Conservation (phyloP, 768 basidiomycete species). For the Termitomyces sp. region DNA sequence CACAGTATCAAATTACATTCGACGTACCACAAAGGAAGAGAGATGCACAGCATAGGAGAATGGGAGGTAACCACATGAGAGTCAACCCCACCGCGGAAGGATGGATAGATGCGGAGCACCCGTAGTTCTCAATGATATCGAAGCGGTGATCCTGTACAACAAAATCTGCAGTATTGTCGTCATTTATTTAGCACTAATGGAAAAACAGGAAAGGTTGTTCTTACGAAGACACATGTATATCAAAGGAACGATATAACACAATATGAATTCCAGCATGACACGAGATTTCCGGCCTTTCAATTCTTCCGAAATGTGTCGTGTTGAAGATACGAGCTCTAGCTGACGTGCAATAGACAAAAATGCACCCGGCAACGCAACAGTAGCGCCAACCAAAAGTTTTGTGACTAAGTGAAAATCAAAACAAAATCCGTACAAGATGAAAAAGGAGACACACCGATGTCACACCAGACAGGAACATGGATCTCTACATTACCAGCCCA, state of each 20-base stretch:
- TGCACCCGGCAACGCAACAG: conserved; percentile 53
- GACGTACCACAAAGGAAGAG: conserved; percentile 37
- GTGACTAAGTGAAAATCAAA: conserved; percentile 34
- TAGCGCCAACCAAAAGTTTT: conserved; percentile 45
- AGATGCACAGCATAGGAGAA: conserved; percentile 34
- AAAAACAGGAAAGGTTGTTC: conserved; percentile 17
- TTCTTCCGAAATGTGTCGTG: conserved; percentile 26
- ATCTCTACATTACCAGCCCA: conserved; percentile 53
- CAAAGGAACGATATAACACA: conserved; percentile 52
- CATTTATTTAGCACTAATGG: neutral
- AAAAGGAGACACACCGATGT: conserved; percentile 48
- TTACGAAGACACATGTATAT: conserved; percentile 55
- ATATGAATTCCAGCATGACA: conserved; percentile 34
- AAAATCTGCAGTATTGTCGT: conserved; percentile 32
- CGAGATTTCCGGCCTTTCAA: conserved; percentile 32
- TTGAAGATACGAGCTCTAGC: conserved; percentile 49
- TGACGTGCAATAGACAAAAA: conserved; percentile 50
- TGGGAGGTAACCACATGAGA: conserved; percentile 41
- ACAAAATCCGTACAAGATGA: neutral
- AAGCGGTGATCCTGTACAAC: conserved; percentile 59
- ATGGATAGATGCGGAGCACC: conserved; percentile 45
- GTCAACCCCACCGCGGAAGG: conserved; percentile 34
- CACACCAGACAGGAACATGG: conserved; percentile 62
- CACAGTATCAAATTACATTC: neutral
- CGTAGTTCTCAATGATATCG: conserved; percentile 51